Conservation (phyloP, 352 stramenopile genomes). For the Globisporangium radiosum region DNA sequence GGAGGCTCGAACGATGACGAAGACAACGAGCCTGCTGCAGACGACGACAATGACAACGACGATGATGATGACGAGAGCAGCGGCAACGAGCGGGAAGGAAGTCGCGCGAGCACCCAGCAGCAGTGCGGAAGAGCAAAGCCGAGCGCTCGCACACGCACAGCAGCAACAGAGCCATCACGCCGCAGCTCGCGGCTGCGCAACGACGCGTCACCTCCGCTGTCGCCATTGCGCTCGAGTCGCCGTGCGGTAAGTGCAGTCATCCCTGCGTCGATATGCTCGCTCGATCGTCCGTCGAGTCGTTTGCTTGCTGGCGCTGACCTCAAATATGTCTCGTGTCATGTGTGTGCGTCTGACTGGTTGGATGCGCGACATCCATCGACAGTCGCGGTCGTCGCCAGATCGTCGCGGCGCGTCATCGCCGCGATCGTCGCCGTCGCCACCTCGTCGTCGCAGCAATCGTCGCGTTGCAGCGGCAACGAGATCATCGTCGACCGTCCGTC, state of each 20-base stretch:
- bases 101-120: neutral
- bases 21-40: slow-evolving; percentile 3
- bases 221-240: neutral
- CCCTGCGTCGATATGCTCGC: neutral
- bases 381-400: no score
- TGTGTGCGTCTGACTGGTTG: neutral
- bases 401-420: no score
- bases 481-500: neutral
- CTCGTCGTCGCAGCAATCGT: slow-evolving; percentile 10
- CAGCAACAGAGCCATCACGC: slow-evolving; percentile 5
- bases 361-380: neutral
- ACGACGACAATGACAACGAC: slow-evolving; percentile 15
- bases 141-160: slow-evolving; percentile 1
- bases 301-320: neutral
- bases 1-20: slow-evolving; percentile 11
- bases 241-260: slow-evolving; percentile 1
- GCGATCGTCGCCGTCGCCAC: neutral
- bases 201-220: neutral
- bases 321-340: neutral
- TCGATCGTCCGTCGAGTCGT: neutral
- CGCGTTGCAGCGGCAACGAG: slow-evolving; percentile 9
- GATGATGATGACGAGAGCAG: slow-evolving; percentile 14
- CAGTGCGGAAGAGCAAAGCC: slow-evolving; percentile 1
- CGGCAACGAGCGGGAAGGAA: slow-evolving; percentile 7
- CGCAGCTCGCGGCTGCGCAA: slow-evolving; percentile 10